Evolutionary conservation across 305 asterid species (phyloP).

Genomic region (Fraxinus albicans): DNA sequence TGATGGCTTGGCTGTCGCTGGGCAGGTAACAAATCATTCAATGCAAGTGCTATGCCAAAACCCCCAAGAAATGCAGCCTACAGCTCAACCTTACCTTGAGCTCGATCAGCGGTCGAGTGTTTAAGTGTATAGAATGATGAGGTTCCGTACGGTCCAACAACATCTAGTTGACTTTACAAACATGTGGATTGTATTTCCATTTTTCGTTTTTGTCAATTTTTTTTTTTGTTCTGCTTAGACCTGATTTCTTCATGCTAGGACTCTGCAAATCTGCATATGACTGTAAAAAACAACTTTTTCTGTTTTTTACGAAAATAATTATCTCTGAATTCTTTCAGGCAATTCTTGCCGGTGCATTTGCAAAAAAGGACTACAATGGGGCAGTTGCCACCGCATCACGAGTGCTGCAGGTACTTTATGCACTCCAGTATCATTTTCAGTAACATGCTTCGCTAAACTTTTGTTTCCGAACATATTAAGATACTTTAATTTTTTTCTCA

Average conservation of each 20-base stretch:
- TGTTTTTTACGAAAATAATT: background rate
- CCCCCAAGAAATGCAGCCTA: background rate
- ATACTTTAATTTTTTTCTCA: background rate
- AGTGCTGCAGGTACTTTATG: slow-evolving; percentile 55
- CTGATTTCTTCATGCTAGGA: slow-evolving; percentile 1
- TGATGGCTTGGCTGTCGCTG: slow-evolving; percentile 85
- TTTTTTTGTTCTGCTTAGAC: background rate
- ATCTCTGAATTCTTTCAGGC: slow-evolving; percentile 38
- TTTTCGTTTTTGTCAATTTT: background rate
- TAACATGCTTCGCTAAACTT: background rate
- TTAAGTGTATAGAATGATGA: background rate
- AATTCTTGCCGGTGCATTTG: slow-evolving; percentile 77
- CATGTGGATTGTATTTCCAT: background rate
- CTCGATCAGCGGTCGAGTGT: background rate
- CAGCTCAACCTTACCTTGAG: background rate
- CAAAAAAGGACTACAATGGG: slow-evolving; percentile 50
- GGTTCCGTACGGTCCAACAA: background rate
- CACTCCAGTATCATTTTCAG: background rate
- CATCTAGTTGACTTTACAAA: background rate
- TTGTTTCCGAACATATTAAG: background rate
- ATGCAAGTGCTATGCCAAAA: background rate
- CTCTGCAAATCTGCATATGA: background rate
- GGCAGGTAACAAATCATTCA: slow-evolving; percentile 51
- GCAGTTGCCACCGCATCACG: slow-evolving; percentile 59
- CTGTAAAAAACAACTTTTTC: background rate